A percentile compares a stretch with the other conserved stretches of the same genome.
Evolutionary conservation across 2,329 filamentous ascomycete species (phyloP).

Genomic region (Fusarium avenaceum): DNA sequence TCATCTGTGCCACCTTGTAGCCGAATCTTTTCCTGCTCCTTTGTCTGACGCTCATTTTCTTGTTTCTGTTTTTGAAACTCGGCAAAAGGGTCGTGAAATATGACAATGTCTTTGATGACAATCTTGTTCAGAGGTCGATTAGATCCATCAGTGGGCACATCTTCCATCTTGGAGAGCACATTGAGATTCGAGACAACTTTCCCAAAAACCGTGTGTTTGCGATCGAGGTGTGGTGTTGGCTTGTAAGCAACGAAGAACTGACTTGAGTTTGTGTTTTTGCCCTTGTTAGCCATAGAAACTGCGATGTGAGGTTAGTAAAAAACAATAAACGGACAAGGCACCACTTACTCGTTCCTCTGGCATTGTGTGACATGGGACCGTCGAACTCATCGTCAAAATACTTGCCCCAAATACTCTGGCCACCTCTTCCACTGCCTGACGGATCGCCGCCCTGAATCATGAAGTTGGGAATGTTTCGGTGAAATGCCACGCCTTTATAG

Average conservation of each 20-base stretch:
- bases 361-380: conserved; percentile 85
- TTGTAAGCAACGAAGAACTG: conserved; percentile 97
- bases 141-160: conserved; percentile 78
- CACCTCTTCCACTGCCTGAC: conserved; percentile 91
- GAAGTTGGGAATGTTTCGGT: conserved; percentile 94
- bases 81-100: conserved; percentile 95
- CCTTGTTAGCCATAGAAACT: conserved; percentile 96
- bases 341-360: conserved; percentile 72
- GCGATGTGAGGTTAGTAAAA: conserved; percentile 11
- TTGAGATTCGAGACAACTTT: conserved; percentile 82
- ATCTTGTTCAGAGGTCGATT: conserved; percentile 84
- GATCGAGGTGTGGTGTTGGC: conserved; percentile 85
- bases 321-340: neutral
- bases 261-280: conserved; percentile 95
- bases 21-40: conserved; percentile 72
- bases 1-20: conserved; percentile 82
- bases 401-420: conserved; percentile 91
- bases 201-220: conserved; percentile 98
- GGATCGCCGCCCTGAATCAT: conserved; percentile 99
- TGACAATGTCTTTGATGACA: conserved; percentile 82
- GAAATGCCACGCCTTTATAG: conserved; percentile 86
- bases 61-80: conserved; percentile 86
- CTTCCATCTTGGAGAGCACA: conserved; percentile 81
- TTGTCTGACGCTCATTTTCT: conserved; percentile 70
- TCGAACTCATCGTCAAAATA: conserved; percentile 96